Conservation (phyloP, 2,329 filamentous ascomycete species). For the Colletotrichum liaoningense region DNA sequence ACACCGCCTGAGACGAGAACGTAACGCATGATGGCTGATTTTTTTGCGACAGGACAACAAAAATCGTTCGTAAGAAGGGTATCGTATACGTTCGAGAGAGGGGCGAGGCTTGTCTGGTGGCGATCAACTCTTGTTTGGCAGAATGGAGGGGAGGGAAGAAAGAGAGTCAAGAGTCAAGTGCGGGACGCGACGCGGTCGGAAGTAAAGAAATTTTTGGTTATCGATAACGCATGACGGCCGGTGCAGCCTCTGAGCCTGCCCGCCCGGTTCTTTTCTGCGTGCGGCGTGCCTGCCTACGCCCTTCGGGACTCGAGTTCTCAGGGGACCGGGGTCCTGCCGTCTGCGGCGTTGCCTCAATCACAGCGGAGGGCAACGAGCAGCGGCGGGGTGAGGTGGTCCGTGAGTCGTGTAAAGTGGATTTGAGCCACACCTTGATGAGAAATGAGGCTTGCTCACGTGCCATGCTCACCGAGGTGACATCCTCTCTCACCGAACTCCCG, state of each 20-base stretch:
- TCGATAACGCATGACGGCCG: slow-evolving; percentile 31
- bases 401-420: slow-evolving; percentile 23
- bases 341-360: neutral
- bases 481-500: no score
- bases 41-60: neutral
- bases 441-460: neutral
- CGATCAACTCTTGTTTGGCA: slow-evolving; percentile 29
- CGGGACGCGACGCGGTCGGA: slow-evolving; percentile 35
- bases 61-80: neutral
- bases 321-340: no score
- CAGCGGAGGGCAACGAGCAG: neutral
- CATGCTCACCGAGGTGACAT: neutral
- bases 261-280: no score
- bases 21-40: slow-evolving; percentile 40
- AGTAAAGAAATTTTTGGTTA: slow-evolving; percentile 37
- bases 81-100: slow-evolving; percentile 17
- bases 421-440: neutral
- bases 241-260: neutral
- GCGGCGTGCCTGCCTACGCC: neutral
- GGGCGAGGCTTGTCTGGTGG: neutral
- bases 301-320: neutral
- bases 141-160: slow-evolving; percentile 35
- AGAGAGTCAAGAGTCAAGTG: slow-evolving; percentile 29
- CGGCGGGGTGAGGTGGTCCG: neutral
- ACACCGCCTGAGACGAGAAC: slow-evolving; percentile 54